Evolutionary conservation across 768 basidiomycete species (phyloP).

Genomic region (Tricholoma saponaceum): DNA sequence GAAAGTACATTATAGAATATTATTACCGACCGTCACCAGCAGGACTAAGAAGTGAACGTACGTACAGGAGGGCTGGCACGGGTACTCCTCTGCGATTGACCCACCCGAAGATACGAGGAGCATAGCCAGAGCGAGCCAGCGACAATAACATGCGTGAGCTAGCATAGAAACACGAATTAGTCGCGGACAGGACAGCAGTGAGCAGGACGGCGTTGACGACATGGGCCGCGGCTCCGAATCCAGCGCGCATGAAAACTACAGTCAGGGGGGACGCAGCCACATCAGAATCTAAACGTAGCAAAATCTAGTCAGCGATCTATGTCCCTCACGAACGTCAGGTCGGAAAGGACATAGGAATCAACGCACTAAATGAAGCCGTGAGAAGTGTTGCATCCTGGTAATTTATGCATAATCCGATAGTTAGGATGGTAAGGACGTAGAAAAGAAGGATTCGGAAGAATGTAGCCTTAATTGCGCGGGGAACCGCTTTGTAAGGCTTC

Average conservation of each 20-base stretch:
- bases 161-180: conserved; percentile 63
- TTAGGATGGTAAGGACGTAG: conserved; percentile 59
- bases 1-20: conserved; percentile 11
- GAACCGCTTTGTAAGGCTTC: conserved; percentile 59
- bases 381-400: conserved; percentile 51
- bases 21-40: conserved; percentile 13
- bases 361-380: conserved; percentile 39
- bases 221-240: conserved; percentile 58
- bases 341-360: background rate
- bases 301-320: background rate
- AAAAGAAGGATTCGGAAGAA: conserved; percentile 65
- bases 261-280: conserved; percentile 61
- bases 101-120: no score
- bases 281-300: conserved; percentile 32
- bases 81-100: no score
- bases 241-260: conserved; percentile 58
- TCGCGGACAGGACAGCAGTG: conserved; percentile 62
- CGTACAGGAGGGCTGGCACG: no score
- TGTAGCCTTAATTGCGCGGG: conserved; percentile 62
- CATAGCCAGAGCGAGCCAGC: no score
- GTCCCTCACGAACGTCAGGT: background rate
- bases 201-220: conserved; percentile 66
- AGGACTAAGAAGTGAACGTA: no score
- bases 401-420: conserved; percentile 65
- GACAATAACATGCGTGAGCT: conserved; percentile 10